Conservation (phyloP, 768 basidiomycete genomes). For the Leccinum boreale region DNA sequence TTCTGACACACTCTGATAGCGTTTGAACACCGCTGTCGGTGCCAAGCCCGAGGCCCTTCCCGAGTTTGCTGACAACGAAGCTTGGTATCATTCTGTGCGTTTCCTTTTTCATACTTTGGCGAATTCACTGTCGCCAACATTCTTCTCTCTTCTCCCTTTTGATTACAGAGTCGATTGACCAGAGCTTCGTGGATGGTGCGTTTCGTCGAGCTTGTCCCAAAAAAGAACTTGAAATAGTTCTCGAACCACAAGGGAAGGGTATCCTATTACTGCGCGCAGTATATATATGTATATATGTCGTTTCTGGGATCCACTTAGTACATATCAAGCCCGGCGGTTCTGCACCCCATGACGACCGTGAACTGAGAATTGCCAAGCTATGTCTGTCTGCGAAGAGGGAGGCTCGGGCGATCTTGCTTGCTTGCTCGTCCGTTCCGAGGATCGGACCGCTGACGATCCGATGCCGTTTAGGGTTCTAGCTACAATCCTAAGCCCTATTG, state of each 20-base stretch:
- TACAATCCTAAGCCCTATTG: too few species aligned
- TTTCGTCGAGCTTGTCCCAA: conserved; percentile 21
- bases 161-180: conserved; percentile 16
- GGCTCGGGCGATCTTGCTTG: too few species aligned
- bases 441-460: too few species aligned
- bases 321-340: too few species aligned
- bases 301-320: too few species aligned
- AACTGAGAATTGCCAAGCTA: too few species aligned
- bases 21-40: conserved; percentile 27
- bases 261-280: too few species aligned
- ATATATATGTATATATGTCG: too few species aligned
- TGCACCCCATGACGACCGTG: too few species aligned
- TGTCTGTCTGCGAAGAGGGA: too few species aligned
- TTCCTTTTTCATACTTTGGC: background rate
- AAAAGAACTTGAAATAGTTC: background rate
- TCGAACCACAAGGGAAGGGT: background rate
- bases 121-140: background rate
- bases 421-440: too few species aligned
- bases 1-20: conserved; percentile 12
- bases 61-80: conserved; percentile 32
- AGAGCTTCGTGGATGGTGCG: conserved; percentile 26
- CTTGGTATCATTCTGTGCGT: conserved; percentile 34
- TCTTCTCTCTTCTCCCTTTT: background rate
- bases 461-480: too few species aligned
- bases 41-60: conserved; percentile 33